Percentiles rank a stretch among this genome's conserved stretches.
These are phyloP conservation scores for Beauveria bassiana DNA, from an alignment of 2,329 filamentous ascomycete species.

Conservation along the genomic window DNA sequence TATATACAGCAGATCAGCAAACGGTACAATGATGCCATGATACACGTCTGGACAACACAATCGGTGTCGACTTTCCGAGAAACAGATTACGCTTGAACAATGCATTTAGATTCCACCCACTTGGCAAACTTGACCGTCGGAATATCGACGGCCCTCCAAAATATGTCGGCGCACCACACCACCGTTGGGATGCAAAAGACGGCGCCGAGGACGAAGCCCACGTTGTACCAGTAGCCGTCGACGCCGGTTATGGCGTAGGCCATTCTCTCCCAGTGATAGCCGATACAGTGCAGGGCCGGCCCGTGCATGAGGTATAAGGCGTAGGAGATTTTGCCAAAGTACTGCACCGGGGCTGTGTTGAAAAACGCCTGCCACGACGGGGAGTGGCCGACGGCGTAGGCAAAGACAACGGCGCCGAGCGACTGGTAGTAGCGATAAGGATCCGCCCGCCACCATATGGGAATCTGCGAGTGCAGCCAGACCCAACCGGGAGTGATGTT, in stretches of 20 bases:
- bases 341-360: conserved; percentile 42
- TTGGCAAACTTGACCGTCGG: conserved; percentile 49
- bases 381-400: conserved; percentile 41
- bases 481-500: conserved; percentile 47
- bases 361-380: conserved; percentile 42
- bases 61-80: not conserved
- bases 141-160: conserved; percentile 47
- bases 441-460: conserved; percentile 39
- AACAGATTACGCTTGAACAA: conserved; percentile 21
- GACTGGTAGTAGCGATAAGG: conserved; percentile 51
- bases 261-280: conserved; percentile 43
- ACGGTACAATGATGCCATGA: conserved; percentile 7
- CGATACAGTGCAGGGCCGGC: conserved; percentile 43
- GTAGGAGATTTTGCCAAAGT: conserved; percentile 54
- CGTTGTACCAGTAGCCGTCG: conserved; percentile 36
- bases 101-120: conserved; percentile 42
- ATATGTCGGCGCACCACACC: conserved; percentile 48
- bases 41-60: not conserved
- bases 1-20: conserved; percentile 14
- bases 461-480: conserved; percentile 39
- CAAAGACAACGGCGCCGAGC: conserved; percentile 43
- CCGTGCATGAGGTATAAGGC: conserved; percentile 56
- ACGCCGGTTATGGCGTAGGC: conserved; percentile 40
- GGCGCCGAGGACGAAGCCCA: conserved; percentile 39
- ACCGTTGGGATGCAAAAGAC: conserved; percentile 42